Base-by-base conservation (phyloP, 306 rosid genomes). In the Citrullus mucosospermus region DNA sequence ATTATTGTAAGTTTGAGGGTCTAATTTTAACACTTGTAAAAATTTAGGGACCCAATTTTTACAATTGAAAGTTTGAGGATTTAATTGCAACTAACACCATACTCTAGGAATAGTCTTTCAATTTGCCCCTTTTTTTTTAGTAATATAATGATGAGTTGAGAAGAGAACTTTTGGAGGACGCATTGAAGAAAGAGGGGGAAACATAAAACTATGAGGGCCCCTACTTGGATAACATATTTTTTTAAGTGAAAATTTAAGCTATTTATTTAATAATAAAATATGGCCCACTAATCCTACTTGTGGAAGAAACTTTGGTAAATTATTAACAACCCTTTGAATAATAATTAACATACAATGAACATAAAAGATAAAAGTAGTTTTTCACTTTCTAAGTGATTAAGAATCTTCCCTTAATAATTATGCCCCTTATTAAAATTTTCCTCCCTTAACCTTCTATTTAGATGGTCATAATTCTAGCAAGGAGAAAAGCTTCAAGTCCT, bases 261-360 rank as follows among this genome's bases (percentile, higher is more conserved):
- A 68, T 68, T 72, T 25, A 50, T 50, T 50, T 50, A 72, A 72
- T 72, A 25, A 72, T 72, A 3, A 10, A 68, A 25, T 39, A 28
- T 50, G 77, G 16, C 77, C 60, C 59, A 28, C 39, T 25, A 72
- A 30, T 50, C 44, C 15, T 72, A 72, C 60, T 72, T 72, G 28
- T 50, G 44, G 56, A 72, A 72, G 77, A 72, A 72, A 72, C 77
- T 72, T 72, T 17, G 22, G 14, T 25, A 72, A 72, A 72, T 72
- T 25, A 72, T 72, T 72, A 28, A 53, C 25, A 72, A 50, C 43
- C 15, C 60, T 72, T 72, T 50, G 44, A 72, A 73, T 73, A 73
- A 73, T 73, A 28, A 73, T 73, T 48, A 71, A 30, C 58, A 71
- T 46, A 71, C 57, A 44, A 11, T 25, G 2, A 46, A 20, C 59